These are phyloP conservation scores for Drechslera avenae DNA, from an alignment of 2,329 filamentous ascomycete genomes.

Conservation along the genomic window DNA sequence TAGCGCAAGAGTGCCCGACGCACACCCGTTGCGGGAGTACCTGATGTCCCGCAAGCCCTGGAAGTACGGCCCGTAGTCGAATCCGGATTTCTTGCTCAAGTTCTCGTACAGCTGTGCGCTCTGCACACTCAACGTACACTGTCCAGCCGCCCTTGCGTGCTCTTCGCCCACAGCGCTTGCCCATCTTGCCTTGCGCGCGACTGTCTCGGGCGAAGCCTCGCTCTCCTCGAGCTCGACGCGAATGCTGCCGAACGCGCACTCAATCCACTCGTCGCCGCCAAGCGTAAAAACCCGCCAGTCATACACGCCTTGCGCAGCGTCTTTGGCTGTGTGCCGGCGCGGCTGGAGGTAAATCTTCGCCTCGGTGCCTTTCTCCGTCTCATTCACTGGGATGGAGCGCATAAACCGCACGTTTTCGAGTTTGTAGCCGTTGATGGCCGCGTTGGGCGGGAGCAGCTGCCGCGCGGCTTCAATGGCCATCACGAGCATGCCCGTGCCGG, in stretches of 20 bases:
- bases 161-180: too few relatives aligned
- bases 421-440: conserved; percentile 11
- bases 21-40: conserved; percentile 12
- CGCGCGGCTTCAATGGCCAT: conserved; percentile 42
- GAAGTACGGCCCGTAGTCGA: conserved; percentile 19
- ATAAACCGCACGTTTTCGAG: conserved; percentile 14
- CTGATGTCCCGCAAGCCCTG: conserved; percentile 14
- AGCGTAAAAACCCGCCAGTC: conserved; percentile 13
- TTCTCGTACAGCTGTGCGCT: conserved; percentile 16
- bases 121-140: conserved; percentile 11
- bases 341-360: conserved; percentile 11
- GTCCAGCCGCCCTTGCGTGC: conserved; percentile 3
- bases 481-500: conserved; percentile 40
- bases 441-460: conserved; percentile 15
- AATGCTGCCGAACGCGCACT: conserved; percentile 11
- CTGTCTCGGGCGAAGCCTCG: too few relatives aligned
- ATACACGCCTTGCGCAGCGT: too few relatives aligned
- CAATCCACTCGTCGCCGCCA: conserved; percentile 10
- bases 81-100: conserved; percentile 4
- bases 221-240: too few relatives aligned
- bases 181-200: too few relatives aligned
- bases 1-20: conserved; percentile 8
- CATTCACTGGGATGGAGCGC: conserved; percentile 16
- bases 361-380: conserved; percentile 12
- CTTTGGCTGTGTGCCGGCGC: too few relatives aligned